phyloP scores from a whole-genome alignment of 2,329 filamentous ascomycete genomes.

The Fusarium aywerte region DNA sequence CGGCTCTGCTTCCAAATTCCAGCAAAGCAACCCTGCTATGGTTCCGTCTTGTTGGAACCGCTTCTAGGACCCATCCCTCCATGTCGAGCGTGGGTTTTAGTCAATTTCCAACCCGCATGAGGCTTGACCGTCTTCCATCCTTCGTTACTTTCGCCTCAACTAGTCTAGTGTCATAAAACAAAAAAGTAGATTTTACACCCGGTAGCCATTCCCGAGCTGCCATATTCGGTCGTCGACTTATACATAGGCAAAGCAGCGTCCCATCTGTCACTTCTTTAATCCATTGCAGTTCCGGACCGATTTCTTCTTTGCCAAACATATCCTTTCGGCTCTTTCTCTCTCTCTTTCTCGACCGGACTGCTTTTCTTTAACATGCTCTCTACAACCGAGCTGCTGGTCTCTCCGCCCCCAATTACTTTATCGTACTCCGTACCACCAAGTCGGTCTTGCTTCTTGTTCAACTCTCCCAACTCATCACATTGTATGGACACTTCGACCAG shows the following conservation, averaged over 20 bases:
- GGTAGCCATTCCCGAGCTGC: constrained; percentile 8
- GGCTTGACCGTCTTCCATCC: constrained; percentile 36
- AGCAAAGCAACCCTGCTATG: constrained; percentile 33
- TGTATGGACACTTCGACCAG: constrained; percentile 40
- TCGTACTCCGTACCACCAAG: constrained; percentile 31
- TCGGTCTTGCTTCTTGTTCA: constrained; percentile 19
- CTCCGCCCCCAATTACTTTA: constrained; percentile 33
- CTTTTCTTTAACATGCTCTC: constrained; percentile 35
- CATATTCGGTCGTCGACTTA: constrained; percentile 29
- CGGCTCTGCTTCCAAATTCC: constrained; percentile 24
- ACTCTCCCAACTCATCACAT: constrained; percentile 16
- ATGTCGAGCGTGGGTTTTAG: constrained; percentile 32
- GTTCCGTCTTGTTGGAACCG: constrained; percentile 41
- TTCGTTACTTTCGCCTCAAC: constrained; percentile 49
- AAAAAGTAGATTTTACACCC: constrained; percentile 26
- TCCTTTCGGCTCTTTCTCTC: constrained; percentile 5
- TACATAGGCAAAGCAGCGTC: constrained; percentile 32
- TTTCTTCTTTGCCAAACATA: constrained; percentile 9
- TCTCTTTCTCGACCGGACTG: neutral
- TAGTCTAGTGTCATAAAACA: constrained; percentile 45
- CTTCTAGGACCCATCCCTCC: constrained; percentile 33
- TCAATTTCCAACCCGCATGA: constrained; percentile 35
- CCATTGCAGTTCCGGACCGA: constrained; percentile 1
- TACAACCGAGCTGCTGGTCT: constrained; percentile 39
- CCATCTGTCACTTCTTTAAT: constrained; percentile 10